Evolutionary conservation across 2,329 filamentous ascomycete genomes (phyloP).

Genomic region (Elsinoe ampelina): DNA sequence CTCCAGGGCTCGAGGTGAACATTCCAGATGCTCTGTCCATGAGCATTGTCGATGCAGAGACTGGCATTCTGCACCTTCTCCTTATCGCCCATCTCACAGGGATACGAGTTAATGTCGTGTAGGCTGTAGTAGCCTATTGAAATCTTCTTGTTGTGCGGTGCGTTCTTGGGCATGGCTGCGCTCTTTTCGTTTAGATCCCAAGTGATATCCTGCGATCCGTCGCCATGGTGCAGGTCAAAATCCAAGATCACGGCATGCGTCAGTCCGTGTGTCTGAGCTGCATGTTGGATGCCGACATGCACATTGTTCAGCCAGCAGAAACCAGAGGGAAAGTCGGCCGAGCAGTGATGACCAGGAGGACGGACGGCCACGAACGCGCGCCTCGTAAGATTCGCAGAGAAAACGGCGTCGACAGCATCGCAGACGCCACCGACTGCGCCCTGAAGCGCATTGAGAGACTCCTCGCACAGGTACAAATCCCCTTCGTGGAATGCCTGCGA

Average conservation of each 20-base stretch:
- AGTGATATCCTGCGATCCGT: slow-evolving; percentile 89
- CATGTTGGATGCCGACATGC: slow-evolving; percentile 91
- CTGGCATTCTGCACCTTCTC: slow-evolving; percentile 92
- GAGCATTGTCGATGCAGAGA: slow-evolving; percentile 86
- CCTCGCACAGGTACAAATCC: slow-evolving; percentile 80
- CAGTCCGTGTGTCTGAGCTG: slow-evolving; percentile 68
- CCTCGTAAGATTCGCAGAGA: slow-evolving; percentile 39
- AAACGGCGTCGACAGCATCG: slow-evolving; percentile 82
- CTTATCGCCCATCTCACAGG: slow-evolving; percentile 86
- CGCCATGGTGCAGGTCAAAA: slow-evolving; percentile 84
- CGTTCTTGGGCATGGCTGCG: slow-evolving; percentile 55
- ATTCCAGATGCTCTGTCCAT: slow-evolving; percentile 93
- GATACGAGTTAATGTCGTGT: slow-evolving; percentile 97
- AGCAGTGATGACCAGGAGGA: slow-evolving; percentile 93
- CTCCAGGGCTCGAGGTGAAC: slow-evolving; percentile 87
- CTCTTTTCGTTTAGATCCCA: slow-evolving; percentile 81
- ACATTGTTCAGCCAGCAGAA: slow-evolving; percentile 99
- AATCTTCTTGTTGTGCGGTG: slow-evolving; percentile 67
- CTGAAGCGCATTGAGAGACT: slow-evolving; percentile 80
- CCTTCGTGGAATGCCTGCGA: slow-evolving; percentile 69
- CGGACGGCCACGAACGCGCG: slow-evolving; percentile 85
- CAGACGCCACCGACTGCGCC: slow-evolving; percentile 87
- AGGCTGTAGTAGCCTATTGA: slow-evolving; percentile 93
- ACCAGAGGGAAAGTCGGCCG: slow-evolving; percentile 76
- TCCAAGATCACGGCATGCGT: slow-evolving; percentile 93